Evolutionary conservation across 805 yeast genomes (phyloP).

Genomic region (Lachancea nothofagi): DNA sequence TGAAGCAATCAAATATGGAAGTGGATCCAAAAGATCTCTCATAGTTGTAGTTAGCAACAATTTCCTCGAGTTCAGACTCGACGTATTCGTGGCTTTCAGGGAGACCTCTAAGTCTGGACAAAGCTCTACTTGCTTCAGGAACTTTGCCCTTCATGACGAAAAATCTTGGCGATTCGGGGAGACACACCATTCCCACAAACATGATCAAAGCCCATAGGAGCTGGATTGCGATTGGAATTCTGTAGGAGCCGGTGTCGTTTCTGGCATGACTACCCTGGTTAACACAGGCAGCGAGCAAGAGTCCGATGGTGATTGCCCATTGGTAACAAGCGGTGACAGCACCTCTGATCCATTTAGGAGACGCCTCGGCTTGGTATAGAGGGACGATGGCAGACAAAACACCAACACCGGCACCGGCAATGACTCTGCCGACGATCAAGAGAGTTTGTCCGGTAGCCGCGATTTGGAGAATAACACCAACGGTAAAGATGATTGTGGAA

Average conservation of each 20-base stretch:
- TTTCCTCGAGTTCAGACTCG: conserved; percentile 50
- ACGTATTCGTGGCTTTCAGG: conserved; percentile 49
- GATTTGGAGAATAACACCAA: conserved; percentile 50
- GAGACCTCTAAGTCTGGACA: conserved; percentile 55
- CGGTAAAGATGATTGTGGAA: conserved; percentile 42
- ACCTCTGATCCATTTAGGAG: conserved; percentile 76
- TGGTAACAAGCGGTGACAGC: conserved; percentile 73
- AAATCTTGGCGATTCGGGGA: conserved; percentile 76
- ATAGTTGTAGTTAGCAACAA: conserved; percentile 55
- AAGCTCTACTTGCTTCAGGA: conserved; percentile 58
- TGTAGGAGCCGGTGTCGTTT: conserved; percentile 31
- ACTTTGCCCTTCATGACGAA: conserved; percentile 49
- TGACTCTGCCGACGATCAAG: conserved; percentile 60
- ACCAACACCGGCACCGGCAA: conserved; percentile 74
- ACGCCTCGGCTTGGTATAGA: conserved; percentile 71
- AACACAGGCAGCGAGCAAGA: conserved; percentile 56
- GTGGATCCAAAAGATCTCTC: conserved; percentile 61
- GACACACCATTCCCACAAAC: conserved; percentile 40
- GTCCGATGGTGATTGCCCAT: conserved; percentile 67
- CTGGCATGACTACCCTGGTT: conserved; percentile 60
- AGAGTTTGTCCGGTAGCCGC: conserved; percentile 43
- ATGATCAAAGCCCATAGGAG: conserved; percentile 44
- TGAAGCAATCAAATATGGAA: conserved; percentile 57
- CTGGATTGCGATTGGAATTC: conserved; percentile 62
- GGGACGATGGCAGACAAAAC: conserved; percentile 68